phyloP scores from a whole-genome alignment of 306 rosid genomes.

The Inga oerstediana region DNA sequence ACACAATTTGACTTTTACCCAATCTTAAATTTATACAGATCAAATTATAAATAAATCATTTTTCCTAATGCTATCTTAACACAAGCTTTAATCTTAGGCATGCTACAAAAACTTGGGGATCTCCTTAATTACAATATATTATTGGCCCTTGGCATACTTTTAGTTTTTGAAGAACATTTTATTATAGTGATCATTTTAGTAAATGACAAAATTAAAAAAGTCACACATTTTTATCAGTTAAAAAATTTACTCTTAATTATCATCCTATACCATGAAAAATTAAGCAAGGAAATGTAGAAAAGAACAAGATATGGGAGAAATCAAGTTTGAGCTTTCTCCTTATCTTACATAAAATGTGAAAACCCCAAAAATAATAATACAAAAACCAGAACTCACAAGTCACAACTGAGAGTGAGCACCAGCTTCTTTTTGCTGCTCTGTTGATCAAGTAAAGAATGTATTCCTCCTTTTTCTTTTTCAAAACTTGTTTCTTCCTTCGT shows the following conservation, averaged over 20 bases:
- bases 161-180: too few relatives aligned
- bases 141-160: background rate
- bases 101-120: too few relatives aligned
- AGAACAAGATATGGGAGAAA: background rate
- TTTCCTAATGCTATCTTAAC: too few relatives aligned
- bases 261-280: background rate
- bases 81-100: too few relatives aligned
- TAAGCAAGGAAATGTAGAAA: background rate
- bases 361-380: background rate
- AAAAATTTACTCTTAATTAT: too few relatives aligned
- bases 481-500: background rate
- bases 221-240: too few relatives aligned
- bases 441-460: constrained; percentile 17
- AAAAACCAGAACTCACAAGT: background rate
- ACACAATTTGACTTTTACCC: too few relatives aligned
- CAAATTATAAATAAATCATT: too few relatives aligned
- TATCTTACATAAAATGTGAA: background rate
- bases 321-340: background rate
- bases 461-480: background rate
- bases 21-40: too few relatives aligned
- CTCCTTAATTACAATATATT: background rate
- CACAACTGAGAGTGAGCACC: background rate
- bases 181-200: too few relatives aligned
- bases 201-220: too few relatives aligned
- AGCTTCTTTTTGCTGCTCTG: constrained; percentile 13